Conservation (phyloP, 352 stramenopile species). For the Paralagenidium karlingii region DNA sequence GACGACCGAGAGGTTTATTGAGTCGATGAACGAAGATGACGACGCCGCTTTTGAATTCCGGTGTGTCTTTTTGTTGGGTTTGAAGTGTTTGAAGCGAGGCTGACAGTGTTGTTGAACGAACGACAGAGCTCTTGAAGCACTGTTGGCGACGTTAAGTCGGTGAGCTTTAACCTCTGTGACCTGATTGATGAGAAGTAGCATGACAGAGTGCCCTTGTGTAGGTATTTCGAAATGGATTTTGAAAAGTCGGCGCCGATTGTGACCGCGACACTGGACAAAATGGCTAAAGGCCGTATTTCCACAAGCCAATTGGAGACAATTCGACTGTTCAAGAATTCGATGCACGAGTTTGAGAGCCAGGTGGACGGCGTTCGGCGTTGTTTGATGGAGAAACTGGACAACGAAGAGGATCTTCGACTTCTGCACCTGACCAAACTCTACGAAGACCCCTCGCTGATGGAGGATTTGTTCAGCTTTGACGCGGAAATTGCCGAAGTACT, state of each 20-base stretch:
- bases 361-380: slow-evolving; percentile 42
- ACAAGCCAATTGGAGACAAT: slow-evolving; percentile 44
- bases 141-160: slow-evolving; percentile 41
- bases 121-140: slow-evolving; percentile 30
- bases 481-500: slow-evolving; percentile 65
- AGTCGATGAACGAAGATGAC: slow-evolving; percentile 30
- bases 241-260: slow-evolving; percentile 28
- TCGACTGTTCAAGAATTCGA: slow-evolving; percentile 51
- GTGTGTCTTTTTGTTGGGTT: background rate
- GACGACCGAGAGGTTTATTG: slow-evolving; percentile 46
- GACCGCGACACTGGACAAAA: slow-evolving; percentile 25
- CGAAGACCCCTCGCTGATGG: slow-evolving; percentile 31
- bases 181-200: background rate
- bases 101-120: background rate
- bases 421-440: slow-evolving; percentile 59
- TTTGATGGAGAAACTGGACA: slow-evolving; percentile 51
- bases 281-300: slow-evolving; percentile 30
- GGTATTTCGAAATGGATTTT: slow-evolving; percentile 43
- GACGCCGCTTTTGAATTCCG: slow-evolving; percentile 7
- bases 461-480: slow-evolving; percentile 44
- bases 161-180: background rate
- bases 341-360: slow-evolving; percentile 59
- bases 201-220: slow-evolving; percentile 2
- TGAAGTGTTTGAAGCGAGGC: background rate
- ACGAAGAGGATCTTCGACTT: slow-evolving; percentile 47